Evolutionary conservation across 805 yeast species (phyloP).

Genomic region (Torulaspora delbrueckii): DNA sequence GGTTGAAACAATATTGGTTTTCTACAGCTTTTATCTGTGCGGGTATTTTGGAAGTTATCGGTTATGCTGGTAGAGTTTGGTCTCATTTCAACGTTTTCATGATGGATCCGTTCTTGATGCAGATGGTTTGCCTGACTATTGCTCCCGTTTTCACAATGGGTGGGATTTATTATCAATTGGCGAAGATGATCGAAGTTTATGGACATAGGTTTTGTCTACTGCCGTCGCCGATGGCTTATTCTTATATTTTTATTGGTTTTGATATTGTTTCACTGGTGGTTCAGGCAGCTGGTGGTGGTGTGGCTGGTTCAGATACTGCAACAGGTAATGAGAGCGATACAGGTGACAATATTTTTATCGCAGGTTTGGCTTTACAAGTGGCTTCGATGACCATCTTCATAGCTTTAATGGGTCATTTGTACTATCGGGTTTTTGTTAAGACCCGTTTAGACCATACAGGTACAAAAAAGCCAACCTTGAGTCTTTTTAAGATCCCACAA

Average conservation of each 20-base stretch:
- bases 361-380: conserved; percentile 75
- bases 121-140: conserved; percentile 62
- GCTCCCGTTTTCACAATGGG: conserved; percentile 86
- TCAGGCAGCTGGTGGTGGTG: conserved; percentile 76
- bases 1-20: conserved; percentile 61
- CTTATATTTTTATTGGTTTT: conserved; percentile 58
- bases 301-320: conserved; percentile 47
- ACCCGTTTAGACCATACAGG: conserved; percentile 26
- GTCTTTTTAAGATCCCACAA: conserved; percentile 19
- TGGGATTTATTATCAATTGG: conserved; percentile 69
- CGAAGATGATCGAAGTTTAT: conserved; percentile 58
- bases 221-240: conserved; percentile 34
- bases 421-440: conserved; percentile 37
- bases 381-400: conserved; percentile 60
- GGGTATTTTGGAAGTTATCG: conserved; percentile 55
- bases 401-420: conserved; percentile 45
- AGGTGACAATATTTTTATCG: conserved; percentile 53
- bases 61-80: conserved; percentile 58
- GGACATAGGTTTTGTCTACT: conserved; percentile 49
- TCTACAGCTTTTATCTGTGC: conserved; percentile 54
- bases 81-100: conserved; percentile 38
- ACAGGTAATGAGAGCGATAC: conserved; percentile 11
- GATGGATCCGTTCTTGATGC: conserved; percentile 49
- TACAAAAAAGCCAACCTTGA: conserved; percentile 13
- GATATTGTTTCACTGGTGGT: conserved; percentile 60